These are phyloP conservation scores for Aureococcus anophagefferens DNA, from an alignment of 108 stramenopile species.

Conservation along the genomic window DNA sequence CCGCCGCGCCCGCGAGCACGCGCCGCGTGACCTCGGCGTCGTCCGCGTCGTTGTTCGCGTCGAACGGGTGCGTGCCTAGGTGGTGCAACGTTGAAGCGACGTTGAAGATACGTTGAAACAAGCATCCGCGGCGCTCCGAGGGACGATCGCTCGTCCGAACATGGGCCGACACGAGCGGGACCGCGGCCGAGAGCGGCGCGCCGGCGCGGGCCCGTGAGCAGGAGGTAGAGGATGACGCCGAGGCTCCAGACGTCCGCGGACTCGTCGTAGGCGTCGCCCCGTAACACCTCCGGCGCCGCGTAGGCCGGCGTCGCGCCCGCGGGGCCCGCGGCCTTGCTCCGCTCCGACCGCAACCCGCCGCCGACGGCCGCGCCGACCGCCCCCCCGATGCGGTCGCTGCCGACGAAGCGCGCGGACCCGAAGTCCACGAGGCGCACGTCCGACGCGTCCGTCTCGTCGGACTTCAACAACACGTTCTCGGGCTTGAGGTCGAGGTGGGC, in stretches of 20 bases:
- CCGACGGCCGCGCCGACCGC: no score
- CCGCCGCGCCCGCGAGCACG: neutral
- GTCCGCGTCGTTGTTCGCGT: neutral
- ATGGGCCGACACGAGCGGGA: no score
- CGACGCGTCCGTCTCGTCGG: slow-evolving; percentile 3
- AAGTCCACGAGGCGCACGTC: slow-evolving; percentile 8
- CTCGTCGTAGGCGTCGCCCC: slow-evolving; percentile 2
- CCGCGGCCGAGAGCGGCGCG: no score
- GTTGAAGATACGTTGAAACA: no score
- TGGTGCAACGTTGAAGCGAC: no score
- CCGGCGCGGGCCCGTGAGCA: slow-evolving; percentile 12
- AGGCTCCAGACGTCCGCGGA: slow-evolving; percentile 8
- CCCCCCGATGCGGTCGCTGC: no score
- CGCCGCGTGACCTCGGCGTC: neutral
- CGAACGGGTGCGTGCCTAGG: neutral
- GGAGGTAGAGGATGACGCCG: slow-evolving; percentile 22
- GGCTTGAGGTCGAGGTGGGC: slow-evolving; percentile 20
- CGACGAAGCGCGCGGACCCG: neutral
- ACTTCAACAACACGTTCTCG: slow-evolving; percentile 15
- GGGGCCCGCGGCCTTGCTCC: neutral
- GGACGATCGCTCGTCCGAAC: no score
- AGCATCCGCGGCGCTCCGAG: no score
- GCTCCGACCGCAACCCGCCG: neutral
- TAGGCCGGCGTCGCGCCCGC: slow-evolving; percentile 15
- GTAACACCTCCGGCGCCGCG: slow-evolving; percentile 20